phyloP scores from a whole-genome alignment of 352 stramenopile species.

The Phytophthora gonapodyides region DNA sequence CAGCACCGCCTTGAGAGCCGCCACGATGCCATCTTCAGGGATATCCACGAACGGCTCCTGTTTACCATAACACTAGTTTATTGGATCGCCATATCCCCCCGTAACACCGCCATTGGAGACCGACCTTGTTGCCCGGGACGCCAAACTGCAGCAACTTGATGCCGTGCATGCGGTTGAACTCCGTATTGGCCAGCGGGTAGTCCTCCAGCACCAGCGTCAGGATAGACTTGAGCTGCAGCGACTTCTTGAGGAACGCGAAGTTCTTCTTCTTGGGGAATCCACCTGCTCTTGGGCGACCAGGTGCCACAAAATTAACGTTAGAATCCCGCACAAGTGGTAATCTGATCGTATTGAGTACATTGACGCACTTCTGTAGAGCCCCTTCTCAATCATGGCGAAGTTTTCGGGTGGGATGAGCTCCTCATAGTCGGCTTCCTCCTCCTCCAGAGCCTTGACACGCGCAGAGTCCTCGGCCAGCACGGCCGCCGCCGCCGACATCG shows the following conservation, averaged over 20 bases:
- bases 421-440: constrained; percentile 76
- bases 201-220: constrained; percentile 88
- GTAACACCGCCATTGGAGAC: background rate
- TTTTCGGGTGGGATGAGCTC: constrained; percentile 89
- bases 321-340: background rate
- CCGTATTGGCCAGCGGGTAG: constrained; percentile 81
- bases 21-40: constrained; percentile 76
- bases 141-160: constrained; percentile 86
- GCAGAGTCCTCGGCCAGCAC: constrained; percentile 22
- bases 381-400: constrained; percentile 89
- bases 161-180: constrained; percentile 82
- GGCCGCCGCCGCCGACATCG: constrained; percentile 23
- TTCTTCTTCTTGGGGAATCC: constrained; percentile 92
- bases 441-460: constrained; percentile 51
- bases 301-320: background rate
- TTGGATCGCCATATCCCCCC: background rate
- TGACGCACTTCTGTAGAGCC: constrained; percentile 77
- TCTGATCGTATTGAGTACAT: background rate
- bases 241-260: constrained; percentile 83
- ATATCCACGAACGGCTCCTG: constrained; percentile 89
- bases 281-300: constrained; percentile 25
- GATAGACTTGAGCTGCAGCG: constrained; percentile 78
- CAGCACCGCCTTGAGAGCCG: constrained; percentile 74
- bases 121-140: constrained; percentile 83
- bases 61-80: constrained; percentile 2